Percentiles rank a stretch among this genome's conserved stretches.
phyloP scores from a whole-genome alignment of 148 eudicot species.

The Talinum fruticosum region DNA sequence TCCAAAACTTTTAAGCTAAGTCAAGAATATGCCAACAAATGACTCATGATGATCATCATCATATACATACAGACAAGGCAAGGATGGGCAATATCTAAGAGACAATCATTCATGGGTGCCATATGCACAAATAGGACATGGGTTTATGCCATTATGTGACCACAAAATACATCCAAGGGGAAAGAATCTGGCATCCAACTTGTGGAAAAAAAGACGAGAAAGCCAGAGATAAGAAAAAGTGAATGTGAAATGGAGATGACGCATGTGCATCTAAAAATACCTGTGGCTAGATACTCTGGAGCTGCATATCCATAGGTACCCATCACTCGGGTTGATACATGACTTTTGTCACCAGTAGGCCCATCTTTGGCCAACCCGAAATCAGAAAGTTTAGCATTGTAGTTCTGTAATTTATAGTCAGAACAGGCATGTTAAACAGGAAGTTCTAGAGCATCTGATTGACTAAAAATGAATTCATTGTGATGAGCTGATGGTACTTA shows the following conservation, averaged over 20 bases:
- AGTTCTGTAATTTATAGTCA: slow-evolving; percentile 45
- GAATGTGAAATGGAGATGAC: neutral
- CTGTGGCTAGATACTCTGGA: slow-evolving; percentile 89
- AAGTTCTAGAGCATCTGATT: neutral
- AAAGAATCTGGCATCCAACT: slow-evolving; percentile 21
- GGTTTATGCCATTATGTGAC: neutral
- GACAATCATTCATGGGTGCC: slow-evolving; percentile 12
- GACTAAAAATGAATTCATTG: neutral
- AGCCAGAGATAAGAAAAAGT: slow-evolving; percentile 8
- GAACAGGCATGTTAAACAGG: neutral
- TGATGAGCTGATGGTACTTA: slow-evolving; percentile 24
- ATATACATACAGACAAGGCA: neutral
- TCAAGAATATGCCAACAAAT: neutral
- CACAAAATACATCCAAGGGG: slow-evolving; percentile 9
- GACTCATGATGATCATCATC: neutral
- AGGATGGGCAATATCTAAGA: slow-evolving; percentile 5
- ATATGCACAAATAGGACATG: slow-evolving; percentile 9
- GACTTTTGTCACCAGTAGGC: slow-evolving; percentile 81
- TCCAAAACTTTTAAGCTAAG: neutral
- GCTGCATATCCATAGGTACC: slow-evolving; percentile 92
- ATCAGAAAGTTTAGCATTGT: slow-evolving; percentile 85
- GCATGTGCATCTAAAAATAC: slow-evolving; percentile 38
- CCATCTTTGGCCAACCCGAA: slow-evolving; percentile 93
- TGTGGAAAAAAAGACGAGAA: slow-evolving; percentile 12
- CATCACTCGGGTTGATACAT: slow-evolving; percentile 83